These are phyloP conservation scores for Quercus alba DNA, from an alignment of 306 rosid genomes.

Conservation along the genomic window DNA sequence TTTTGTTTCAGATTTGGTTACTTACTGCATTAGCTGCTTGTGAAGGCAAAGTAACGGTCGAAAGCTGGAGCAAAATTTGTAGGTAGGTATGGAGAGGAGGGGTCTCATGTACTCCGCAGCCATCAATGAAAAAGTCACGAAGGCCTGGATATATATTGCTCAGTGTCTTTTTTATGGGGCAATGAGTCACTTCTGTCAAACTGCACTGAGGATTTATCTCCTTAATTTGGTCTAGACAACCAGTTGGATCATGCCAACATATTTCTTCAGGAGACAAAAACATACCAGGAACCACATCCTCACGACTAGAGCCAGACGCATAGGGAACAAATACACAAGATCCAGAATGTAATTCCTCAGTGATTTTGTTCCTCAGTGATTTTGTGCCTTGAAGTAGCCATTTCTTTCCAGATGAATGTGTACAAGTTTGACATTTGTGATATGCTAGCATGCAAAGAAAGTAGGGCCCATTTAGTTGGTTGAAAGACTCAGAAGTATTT, in stretches of 20 bases:
- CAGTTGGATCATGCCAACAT: conserved; percentile 76
- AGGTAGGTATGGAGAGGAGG: conserved; percentile 77
- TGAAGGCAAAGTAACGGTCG: no score
- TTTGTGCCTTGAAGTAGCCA: conserved; percentile 61
- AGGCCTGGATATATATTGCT: conserved; percentile 67
- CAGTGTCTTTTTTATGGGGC: conserved; percentile 50
- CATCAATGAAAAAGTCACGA: conserved; percentile 66
- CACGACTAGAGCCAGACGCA: conserved; percentile 41
- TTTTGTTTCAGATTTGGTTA: conserved; percentile 11
- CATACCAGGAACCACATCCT: conserved; percentile 59
- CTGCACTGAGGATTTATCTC: conserved; percentile 34
- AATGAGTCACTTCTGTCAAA: conserved; percentile 23
- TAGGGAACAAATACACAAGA: conserved; percentile 81
- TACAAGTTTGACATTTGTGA: conserved; percentile 77
- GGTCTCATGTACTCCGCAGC: conserved; percentile 56
- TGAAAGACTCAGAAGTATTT: no score
- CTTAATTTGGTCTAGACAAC: conserved; percentile 48
- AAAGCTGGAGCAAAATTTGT: conserved; percentile 74
- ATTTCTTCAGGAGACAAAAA: conserved; percentile 64
- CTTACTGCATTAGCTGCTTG: conserved; percentile 71
- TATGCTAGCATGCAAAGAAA: conserved; percentile 42
- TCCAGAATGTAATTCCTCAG: conserved; percentile 60
- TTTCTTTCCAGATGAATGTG: conserved; percentile 75
- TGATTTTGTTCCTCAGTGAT: no score
- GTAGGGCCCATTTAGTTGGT: conserved; percentile 1